These are phyloP conservation scores for Cryptosporidium sp. DNA, from an alignment of 169 alveolate species.

Conservation along the genomic window DNA sequence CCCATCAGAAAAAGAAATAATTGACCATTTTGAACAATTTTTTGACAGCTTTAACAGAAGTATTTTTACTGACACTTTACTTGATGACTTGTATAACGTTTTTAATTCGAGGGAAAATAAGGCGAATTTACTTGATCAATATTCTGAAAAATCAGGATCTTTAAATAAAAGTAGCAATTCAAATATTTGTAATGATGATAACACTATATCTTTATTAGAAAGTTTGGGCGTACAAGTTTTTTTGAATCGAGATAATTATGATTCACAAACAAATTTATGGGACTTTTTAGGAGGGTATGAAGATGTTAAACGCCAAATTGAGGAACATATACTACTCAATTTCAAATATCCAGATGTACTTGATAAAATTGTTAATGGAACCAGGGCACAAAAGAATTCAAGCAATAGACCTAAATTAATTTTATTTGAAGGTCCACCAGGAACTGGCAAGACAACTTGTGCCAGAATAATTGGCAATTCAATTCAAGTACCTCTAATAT, in stretches of 20 bases:
- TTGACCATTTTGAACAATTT: not conserved
- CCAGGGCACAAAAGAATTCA: conserved; percentile 85
- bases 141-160: not conserved
- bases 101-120: not conserved
- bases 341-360: conserved; percentile 86
- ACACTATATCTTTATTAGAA: conserved; percentile 23
- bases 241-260: not conserved
- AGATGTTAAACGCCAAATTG: conserved; percentile 86
- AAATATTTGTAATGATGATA: not conserved
- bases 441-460: conserved; percentile 92
- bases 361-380: conserved; percentile 84
- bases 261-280: conserved; percentile 77
- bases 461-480: conserved; percentile 87
- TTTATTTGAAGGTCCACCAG: conserved; percentile 93
- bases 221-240: conserved; percentile 64
- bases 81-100: not conserved
- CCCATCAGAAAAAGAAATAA: not conserved
- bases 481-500: conserved; percentile 86
- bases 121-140: not conserved
- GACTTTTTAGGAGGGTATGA: conserved; percentile 89
- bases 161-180: no score
- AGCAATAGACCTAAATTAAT: conserved; percentile 88
- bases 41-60: not conserved
- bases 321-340: conserved; percentile 87
- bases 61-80: not conserved